phyloP scores from a whole-genome alignment of 805 yeast genomes.

The Schwanniomyces pseudopolymorphus region DNA sequence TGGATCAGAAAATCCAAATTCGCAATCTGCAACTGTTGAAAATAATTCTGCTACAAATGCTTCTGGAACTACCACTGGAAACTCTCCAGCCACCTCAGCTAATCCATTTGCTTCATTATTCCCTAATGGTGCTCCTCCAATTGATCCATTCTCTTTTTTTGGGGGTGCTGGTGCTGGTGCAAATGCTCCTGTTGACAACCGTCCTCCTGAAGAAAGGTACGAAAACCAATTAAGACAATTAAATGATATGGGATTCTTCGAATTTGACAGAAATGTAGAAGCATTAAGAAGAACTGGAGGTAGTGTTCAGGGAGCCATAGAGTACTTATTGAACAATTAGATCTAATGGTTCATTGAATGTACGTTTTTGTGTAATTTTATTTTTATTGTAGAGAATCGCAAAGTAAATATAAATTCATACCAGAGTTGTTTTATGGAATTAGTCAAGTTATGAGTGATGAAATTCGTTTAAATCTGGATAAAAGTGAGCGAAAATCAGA shows the following conservation, averaged over 20 bases:
- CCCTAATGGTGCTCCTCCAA: constrained; percentile 33
- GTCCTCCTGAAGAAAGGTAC: constrained; percentile 48
- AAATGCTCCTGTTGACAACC: constrained; percentile 35
- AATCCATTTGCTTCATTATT: constrained; percentile 43
- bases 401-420: background rate
- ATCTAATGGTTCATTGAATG: background rate
- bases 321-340: constrained; percentile 56
- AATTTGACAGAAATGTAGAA: constrained; percentile 86
- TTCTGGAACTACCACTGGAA: constrained; percentile 10
- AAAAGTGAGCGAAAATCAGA: background rate
- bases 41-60: constrained; percentile 4
- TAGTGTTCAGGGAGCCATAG: constrained; percentile 94
- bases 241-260: constrained; percentile 67
- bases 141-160: constrained; percentile 55
- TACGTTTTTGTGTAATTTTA: background rate
- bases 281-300: constrained; percentile 97
- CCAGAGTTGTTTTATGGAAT: background rate
- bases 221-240: constrained; percentile 44
- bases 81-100: constrained; percentile 19
- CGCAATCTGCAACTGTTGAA: constrained; percentile 7
- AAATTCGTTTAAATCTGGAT: background rate
- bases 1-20: constrained; percentile 12
- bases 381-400: background rate
- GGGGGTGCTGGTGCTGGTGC: constrained; percentile 37
- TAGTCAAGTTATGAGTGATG: background rate